Base-by-base conservation (phyloP, 2,329 filamentous ascomycete genomes). In the Celoporthe dispersa region DNA sequence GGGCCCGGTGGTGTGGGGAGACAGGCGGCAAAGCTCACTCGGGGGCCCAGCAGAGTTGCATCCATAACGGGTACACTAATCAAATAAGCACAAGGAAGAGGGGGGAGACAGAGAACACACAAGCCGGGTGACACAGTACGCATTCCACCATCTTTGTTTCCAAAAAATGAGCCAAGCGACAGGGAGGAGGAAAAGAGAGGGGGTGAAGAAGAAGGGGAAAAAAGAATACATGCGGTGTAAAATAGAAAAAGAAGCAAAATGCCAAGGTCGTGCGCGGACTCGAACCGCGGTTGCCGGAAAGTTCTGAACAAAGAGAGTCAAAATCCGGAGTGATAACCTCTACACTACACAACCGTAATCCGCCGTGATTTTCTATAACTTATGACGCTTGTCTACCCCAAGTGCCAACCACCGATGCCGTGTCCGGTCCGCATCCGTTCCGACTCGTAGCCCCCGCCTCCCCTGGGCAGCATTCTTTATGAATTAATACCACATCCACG, bases 281-380 rank as follows among this genome's bases (percentile, higher is more conserved):
- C 55, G 55, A 60, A 60, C 55, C 55, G 55, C 55, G 33, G 55
- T 60, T 60, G 55, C 55, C 55, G 55, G 55, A 60, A 60, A 60
- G 55, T 60, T 60, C 22, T 35, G 9, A 59, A 1, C 39, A 22
- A 6, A 28, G 2, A 55, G 33, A 6, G 28, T 60, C 55, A 60
- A 60, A 60, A 60, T 60, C 55, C 55, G 55, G 55, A 60, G 55
- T 60, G 55, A 60, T 60, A 60, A 60, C 55, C 55, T 33, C 55
- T 60, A 60, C 55, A 60, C 55, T 60, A 60, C 55, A 60, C 55
- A 60, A 60, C 55, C 55, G 41, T 44, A 16, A 16, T 16, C 41
- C 41, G 11, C 41, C 41, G 12, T 22, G 41, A 1, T 22, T 44
- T 44, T 22, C 22, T 6, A 2, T 22, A 6, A 4, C 22, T 16